phyloP scores from a whole-genome alignment of 2,329 filamentous ascomycete species.

The Fusarium agapanthi region DNA sequence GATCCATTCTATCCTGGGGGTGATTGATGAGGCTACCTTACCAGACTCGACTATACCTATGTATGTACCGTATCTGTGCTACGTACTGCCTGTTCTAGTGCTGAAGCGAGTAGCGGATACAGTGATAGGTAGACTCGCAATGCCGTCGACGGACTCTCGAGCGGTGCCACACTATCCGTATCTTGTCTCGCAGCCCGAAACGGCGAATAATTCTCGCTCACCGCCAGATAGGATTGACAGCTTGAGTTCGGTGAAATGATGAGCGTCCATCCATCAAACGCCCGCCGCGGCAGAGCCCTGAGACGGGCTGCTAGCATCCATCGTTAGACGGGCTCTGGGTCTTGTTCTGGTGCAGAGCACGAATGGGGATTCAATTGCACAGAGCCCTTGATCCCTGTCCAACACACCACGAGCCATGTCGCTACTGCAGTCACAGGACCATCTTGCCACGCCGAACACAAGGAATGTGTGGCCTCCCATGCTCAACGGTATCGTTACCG shows the following conservation, averaged over 20 bases:
- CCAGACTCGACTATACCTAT: constrained; percentile 18
- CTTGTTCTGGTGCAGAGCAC: constrained; percentile 28
- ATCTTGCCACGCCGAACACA: constrained; percentile 40
- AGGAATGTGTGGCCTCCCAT: constrained; percentile 29
- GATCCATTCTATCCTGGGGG: constrained; percentile 12
- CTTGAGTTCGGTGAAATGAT: constrained; percentile 19
- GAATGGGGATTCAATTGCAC: constrained; percentile 43
- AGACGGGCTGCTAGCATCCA: constrained; percentile 30
- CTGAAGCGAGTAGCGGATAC: constrained; percentile 13
- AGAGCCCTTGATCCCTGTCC: constrained; percentile 40
- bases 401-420: constrained; percentile 41
- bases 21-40: constrained; percentile 30
- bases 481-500: constrained; percentile 22
- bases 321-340: constrained; percentile 10
- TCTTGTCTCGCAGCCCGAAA: constrained; percentile 14
- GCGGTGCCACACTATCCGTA: constrained; percentile 32
- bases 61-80: constrained; percentile 1
- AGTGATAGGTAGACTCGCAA: background rate
- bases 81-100: constrained; percentile 6
- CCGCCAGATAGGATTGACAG: constrained; percentile 41
- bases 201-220: constrained; percentile 29
- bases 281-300: constrained; percentile 34
- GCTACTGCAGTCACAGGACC: constrained; percentile 44
- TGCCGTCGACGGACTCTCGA: constrained; percentile 32
- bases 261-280: constrained; percentile 28